phyloP scores from a whole-genome alignment of 2,329 filamentous ascomycete species.

The Decorospora gaudefroyi region DNA sequence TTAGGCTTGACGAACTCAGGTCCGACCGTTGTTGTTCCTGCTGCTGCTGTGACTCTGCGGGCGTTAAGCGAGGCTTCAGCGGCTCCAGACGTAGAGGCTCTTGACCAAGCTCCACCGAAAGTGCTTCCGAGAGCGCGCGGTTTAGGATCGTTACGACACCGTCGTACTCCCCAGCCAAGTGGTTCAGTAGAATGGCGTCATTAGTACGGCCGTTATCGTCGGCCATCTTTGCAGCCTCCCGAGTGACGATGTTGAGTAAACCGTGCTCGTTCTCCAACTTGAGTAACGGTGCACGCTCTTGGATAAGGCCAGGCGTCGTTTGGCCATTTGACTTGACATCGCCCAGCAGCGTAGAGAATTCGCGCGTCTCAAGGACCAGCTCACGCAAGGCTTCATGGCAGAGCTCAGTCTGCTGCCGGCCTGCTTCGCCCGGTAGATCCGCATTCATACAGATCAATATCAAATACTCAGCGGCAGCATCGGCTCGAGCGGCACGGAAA shows the following conservation, averaged over 20 bases:
- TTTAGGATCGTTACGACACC: slow-evolving; percentile 90
- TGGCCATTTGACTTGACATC: slow-evolving; percentile 86
- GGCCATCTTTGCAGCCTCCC: slow-evolving; percentile 87
- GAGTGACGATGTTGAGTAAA: slow-evolving; percentile 88
- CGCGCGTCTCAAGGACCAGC: slow-evolving; percentile 92
- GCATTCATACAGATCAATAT: slow-evolving; percentile 88
- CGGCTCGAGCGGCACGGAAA: slow-evolving; percentile 88
- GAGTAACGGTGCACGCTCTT: slow-evolving; percentile 81
- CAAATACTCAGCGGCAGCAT: slow-evolving; percentile 91
- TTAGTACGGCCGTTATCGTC: slow-evolving; percentile 93
- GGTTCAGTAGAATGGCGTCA: slow-evolving; percentile 91
- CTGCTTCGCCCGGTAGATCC: slow-evolving; percentile 74
- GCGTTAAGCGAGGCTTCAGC: slow-evolving; percentile 68
- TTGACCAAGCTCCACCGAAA: slow-evolving; percentile 83
- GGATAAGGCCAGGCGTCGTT: slow-evolving; percentile 83
- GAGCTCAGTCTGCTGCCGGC: slow-evolving; percentile 75
- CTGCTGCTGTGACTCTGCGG: slow-evolving; percentile 40
- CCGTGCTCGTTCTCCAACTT: slow-evolving; percentile 77
- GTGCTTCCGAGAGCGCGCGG: slow-evolving; percentile 84
- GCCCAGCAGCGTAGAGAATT: slow-evolving; percentile 91
- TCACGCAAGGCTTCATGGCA: slow-evolving; percentile 94
- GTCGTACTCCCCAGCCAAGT: slow-evolving; percentile 93
- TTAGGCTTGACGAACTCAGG: slow-evolving; percentile 56
- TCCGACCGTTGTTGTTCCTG: slow-evolving; percentile 36
- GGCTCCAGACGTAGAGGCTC: slow-evolving; percentile 78